Evolutionary conservation across 2,329 filamentous ascomycete species (phyloP), one percentile per base, ranked within the genome.

Genomic region (Lasiodiplodia gonubiensis): DNA sequence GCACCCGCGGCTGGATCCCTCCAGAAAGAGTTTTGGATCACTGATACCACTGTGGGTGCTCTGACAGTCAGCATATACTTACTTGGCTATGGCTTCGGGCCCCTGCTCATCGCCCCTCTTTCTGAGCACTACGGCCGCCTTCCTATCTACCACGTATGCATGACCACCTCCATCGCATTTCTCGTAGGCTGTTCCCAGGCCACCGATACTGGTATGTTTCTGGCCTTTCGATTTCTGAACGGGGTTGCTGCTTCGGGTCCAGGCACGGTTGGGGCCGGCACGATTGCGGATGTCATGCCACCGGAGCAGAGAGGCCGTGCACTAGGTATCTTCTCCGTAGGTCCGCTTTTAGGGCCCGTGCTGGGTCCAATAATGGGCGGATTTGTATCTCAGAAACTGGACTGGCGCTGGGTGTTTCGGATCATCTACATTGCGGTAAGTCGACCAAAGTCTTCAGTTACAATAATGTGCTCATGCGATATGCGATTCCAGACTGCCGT

Each of bases 301-400:
- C 70, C 64, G 2, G 69, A 78, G 54, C 68, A 77, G 67, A 69
- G 78, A 51, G 77, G 76, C 10, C 72, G 72, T 11, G 77, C 78
- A 1, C 78, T 78, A 75, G 74, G 75, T 0, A 72, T 79, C 25
- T 80, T 76, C 75, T 70, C 70, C n/a, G 71, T 79, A 30, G 78
- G 78, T 0, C 78, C 79, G 5, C 67, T 80, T 0, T 67, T 80
- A 1, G 77, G 78, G 0, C 77, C 77, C 4, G 74, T 78, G 0
- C 54, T 78, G 6, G 77, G 77, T 0, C 77, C 77, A 84, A 71
- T 85, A 8, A 30, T 30, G n/a, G 37, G 21, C 3, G 54, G 33
- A 3, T 59, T 39, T 14, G 18, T 59, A 4, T 18, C 23, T 14
- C 33, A 59, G 23, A 12, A 21, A 8, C 11, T 11, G 54, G 6